These are phyloP conservation scores for Beta macrorhiza DNA, from an alignment of 179 eudicot genomes.

Conservation along the genomic window DNA sequence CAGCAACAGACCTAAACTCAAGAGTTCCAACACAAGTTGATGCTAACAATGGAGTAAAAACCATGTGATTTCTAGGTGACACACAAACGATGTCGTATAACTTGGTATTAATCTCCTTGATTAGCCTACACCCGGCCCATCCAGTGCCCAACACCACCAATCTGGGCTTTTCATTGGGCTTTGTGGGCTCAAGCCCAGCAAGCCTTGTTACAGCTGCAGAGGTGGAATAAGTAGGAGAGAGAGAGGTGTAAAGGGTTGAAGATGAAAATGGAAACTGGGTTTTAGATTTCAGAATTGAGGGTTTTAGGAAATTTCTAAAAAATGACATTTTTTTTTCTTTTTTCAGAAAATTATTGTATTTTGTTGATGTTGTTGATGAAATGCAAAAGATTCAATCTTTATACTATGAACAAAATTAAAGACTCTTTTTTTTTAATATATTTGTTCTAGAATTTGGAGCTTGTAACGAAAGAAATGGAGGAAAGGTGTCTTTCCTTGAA, in stretches of 20 bases:
- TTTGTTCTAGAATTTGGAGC: background rate
- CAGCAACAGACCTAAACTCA: slow-evolving; percentile 92
- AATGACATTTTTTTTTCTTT: slow-evolving; percentile 43
- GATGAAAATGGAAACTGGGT: slow-evolving; percentile 20
- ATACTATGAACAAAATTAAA: too few species aligned
- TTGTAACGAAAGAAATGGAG: slow-evolving; percentile 20
- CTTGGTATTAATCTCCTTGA: slow-evolving; percentile 72
- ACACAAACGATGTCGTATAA: slow-evolving; percentile 81
- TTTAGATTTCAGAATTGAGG: slow-evolving; percentile 33
- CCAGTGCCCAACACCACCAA: slow-evolving; percentile 87
- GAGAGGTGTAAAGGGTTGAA: slow-evolving; percentile 21
- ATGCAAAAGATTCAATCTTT: background rate
- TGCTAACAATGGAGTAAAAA: slow-evolving; percentile 86
- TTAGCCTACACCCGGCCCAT: slow-evolving; percentile 88
- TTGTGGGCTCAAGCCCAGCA: slow-evolving; percentile 61
- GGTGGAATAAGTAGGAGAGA: slow-evolving; percentile 35
- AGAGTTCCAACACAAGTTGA: slow-evolving; percentile 95
- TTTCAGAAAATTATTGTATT: background rate
- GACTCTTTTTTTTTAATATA: too few species aligned
- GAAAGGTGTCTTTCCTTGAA: slow-evolving; percentile 16
- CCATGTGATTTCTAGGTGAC: slow-evolving; percentile 96
- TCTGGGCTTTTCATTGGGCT: slow-evolving; percentile 67
- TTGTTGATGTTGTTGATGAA: background rate
- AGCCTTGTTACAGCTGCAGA: slow-evolving; percentile 3
- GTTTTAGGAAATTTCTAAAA: slow-evolving; percentile 49